Conservation (phyloP, 2,329 filamentous ascomycete species). For the Sporothrix variecibatus region DNA sequence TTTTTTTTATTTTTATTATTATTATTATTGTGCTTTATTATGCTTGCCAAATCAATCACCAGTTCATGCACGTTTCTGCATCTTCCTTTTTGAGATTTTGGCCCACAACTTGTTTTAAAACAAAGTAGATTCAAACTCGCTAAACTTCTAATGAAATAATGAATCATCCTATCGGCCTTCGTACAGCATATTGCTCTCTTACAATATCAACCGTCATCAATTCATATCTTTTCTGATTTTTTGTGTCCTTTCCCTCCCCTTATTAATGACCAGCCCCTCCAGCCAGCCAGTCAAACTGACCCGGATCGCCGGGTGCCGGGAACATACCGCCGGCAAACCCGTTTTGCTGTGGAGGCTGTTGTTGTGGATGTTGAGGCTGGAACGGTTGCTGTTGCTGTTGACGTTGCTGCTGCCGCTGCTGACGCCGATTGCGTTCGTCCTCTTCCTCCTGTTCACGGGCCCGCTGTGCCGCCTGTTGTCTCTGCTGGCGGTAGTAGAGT, state of each 20-base stretch:
- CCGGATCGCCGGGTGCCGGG: slow-evolving; percentile 8
- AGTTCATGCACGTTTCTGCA: no score
- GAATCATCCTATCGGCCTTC: not conserved
- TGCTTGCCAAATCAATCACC: no score
- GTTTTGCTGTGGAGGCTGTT: not conserved
- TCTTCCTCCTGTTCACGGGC: slow-evolving; percentile 1
- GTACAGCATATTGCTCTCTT: not conserved
- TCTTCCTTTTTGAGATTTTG: not conserved
- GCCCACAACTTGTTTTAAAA: not conserved
- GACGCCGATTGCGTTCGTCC: not conserved
- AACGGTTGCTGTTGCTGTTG: not conserved
- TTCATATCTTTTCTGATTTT: not conserved
- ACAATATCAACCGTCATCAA: not conserved
- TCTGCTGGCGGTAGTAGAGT: slow-evolving; percentile 76
- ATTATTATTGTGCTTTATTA: no score
- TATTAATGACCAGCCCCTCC: not conserved
- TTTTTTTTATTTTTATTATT: no score
- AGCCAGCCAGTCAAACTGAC: slow-evolving; percentile 11
- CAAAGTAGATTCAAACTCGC: slow-evolving; percentile 13
- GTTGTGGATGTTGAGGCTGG: not conserved
- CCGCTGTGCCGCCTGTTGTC: slow-evolving; percentile 51
- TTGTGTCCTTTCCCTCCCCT: not conserved
- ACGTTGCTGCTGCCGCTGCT: slow-evolving; percentile 1
- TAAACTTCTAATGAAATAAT: not conserved
- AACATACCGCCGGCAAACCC: slow-evolving; percentile 16